phyloP scores from a whole-genome alignment of 106 monocot species.

The Xerophyta viscosa region DNA sequence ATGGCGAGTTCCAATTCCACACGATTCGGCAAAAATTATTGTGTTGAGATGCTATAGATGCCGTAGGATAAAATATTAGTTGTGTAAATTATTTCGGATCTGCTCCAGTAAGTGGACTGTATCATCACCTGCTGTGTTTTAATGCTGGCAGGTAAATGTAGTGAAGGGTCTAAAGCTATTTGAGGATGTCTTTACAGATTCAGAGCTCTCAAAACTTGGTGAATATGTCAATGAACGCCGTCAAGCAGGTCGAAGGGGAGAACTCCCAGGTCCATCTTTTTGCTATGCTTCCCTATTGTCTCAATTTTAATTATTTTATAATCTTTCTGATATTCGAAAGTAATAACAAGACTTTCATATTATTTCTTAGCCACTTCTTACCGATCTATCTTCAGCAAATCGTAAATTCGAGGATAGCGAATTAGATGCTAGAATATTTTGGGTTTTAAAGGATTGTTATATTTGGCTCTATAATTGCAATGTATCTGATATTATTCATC shows the following conservation, averaged over 20 bases:
- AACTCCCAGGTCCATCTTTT: slow-evolving; percentile 62
- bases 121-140: background rate
- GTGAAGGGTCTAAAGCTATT: slow-evolving; percentile 93
- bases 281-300: background rate
- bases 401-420: too few species aligned
- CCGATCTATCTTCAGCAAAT: too few species aligned
- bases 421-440: too few species aligned
- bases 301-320: too few species aligned
- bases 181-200: slow-evolving; percentile 74
- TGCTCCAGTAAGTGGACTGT: background rate
- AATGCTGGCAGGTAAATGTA: slow-evolving; percentile 64
- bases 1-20: slow-evolving; percentile 66
- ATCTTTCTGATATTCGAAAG: too few species aligned
- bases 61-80: slow-evolving; percentile 24
- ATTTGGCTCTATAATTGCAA: too few species aligned
- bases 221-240: slow-evolving; percentile 79
- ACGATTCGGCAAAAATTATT: slow-evolving; percentile 26
- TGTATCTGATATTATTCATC: too few species aligned
- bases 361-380: too few species aligned
- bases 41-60: slow-evolving; percentile 28
- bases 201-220: slow-evolving; percentile 56
- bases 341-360: too few species aligned
- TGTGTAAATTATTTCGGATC: background rate
- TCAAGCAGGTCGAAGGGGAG: slow-evolving; percentile 65
- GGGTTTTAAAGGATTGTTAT: too few species aligned